phyloP scores from a whole-genome alignment of 1,139 yeast species.

The Geotrichum reessii region DNA sequence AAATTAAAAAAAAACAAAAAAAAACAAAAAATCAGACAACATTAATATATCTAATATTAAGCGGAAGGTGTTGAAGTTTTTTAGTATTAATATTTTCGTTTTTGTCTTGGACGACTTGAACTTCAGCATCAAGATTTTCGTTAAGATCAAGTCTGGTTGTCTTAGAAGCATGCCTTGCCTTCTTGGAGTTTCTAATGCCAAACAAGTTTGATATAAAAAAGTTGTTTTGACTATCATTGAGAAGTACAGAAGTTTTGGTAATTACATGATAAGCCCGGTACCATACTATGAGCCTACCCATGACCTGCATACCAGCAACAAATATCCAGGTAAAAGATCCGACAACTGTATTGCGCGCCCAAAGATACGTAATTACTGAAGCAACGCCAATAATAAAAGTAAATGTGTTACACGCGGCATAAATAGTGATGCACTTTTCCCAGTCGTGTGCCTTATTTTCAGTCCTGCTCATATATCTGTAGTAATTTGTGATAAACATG shows the following conservation, averaged over 20 bases:
- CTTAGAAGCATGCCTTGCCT: no score
- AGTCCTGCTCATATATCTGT: neutral
- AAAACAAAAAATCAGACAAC: no score
- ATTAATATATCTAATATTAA: no score
- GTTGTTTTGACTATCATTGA: no score
- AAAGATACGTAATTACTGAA: neutral
- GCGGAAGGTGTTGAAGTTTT: neutral
- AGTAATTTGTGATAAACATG: neutral
- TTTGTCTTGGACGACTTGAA: neutral
- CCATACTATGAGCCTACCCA: neutral
- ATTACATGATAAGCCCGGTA: neutral
- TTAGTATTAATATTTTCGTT: neutral
- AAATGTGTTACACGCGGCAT: neutral
- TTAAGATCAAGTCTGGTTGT: neutral
- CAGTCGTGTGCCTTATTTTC: neutral
- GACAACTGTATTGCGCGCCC: neutral
- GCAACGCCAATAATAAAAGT: neutral
- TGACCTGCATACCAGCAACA: constrained; percentile 1
- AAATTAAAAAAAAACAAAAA: no score
- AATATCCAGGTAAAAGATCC: neutral
- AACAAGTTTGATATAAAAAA: no score
- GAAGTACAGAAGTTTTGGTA: neutral
- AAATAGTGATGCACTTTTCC: constrained; percentile 2
- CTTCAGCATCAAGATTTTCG: neutral
- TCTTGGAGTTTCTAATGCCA: no score